A percentile compares a stretch with the other conserved stretches of the same genome.
phyloP scores from a whole-genome alignment of 345 rosid species.

The Lenwebbia sp. region DNA sequence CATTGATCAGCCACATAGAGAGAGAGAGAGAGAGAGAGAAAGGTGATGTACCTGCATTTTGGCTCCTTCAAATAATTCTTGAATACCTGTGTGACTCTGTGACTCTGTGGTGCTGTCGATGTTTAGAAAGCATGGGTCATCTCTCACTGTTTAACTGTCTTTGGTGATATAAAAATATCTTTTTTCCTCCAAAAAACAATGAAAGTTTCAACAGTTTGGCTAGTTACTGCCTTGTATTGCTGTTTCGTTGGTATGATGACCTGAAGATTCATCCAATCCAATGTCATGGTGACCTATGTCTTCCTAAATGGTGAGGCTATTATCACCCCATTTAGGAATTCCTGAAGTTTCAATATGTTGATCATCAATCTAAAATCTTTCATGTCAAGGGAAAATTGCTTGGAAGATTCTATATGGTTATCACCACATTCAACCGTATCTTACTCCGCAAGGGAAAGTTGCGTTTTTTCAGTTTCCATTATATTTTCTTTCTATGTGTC shows the following conservation, averaged over 20 bases:
- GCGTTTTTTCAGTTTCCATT: background rate
- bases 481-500: background rate
- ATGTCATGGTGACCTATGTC: background rate
- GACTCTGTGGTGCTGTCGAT: background rate
- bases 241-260: background rate
- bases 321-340: background rate
- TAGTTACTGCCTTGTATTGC: background rate
- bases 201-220: background rate
- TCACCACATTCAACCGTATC: background rate
- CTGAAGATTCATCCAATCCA: background rate
- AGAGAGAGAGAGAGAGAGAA: background rate
- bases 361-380: background rate
- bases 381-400: background rate
- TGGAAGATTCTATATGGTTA: background rate
- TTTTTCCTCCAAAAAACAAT: background rate
- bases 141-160: background rate
- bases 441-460: background rate
- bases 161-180: background rate
- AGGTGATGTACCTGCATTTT: background rate
- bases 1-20: background rate
- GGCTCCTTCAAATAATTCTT: background rate
- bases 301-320: background rate
- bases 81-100: background rate
- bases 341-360: background rate
- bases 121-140: background rate